Percentiles rank a stretch among this genome's conserved stretches.
These are phyloP conservation scores for Gonapodya prolifera DNA, from an alignment of 192 early-diverging fungal genomes.

Conservation along the genomic window DNA sequence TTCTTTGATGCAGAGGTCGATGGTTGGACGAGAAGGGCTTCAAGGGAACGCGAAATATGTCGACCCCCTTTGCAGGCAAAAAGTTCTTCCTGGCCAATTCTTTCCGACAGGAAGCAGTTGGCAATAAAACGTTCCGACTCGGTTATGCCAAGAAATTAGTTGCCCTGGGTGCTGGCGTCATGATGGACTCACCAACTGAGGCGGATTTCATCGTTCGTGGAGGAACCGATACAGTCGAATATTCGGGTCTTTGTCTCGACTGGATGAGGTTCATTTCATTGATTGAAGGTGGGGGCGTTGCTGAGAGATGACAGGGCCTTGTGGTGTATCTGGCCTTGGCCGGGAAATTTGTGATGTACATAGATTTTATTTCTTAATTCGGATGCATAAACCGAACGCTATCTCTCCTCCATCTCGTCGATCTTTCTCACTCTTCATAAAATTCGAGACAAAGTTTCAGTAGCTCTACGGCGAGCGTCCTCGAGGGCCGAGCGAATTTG, in stretches of 20 bases:
- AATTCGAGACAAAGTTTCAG: no score
- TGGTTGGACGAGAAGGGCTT: not conserved
- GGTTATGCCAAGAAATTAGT: not conserved
- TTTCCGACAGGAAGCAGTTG: not conserved
- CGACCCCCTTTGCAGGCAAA: not conserved
- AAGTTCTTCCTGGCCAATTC: not conserved
- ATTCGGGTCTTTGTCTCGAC: not conserved
- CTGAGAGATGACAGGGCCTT: no score
- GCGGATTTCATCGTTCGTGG: not conserved
- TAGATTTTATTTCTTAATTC: not conserved
- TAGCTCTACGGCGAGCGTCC: no score
- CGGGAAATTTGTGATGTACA: not conserved
- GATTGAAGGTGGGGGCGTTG: not conserved
- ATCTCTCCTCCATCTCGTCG: no score
- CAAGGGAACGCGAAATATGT: not conserved
- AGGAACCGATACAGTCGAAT: not conserved
- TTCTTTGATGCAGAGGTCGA: not conserved
- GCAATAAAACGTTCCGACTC: not conserved
- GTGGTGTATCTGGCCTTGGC: not conserved
- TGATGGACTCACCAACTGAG: not conserved
- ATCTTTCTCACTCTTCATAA: no score
- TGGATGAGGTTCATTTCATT: not conserved
- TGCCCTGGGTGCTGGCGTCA: not conserved
- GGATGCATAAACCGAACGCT: no score
- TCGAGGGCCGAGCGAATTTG: not conserved